Percentiles rank a stretch among this genome's conserved stretches.
Evolutionary conservation across 2,329 filamentous ascomycete genomes (phyloP).

Genomic region (Alternaria angustiovoidea): DNA sequence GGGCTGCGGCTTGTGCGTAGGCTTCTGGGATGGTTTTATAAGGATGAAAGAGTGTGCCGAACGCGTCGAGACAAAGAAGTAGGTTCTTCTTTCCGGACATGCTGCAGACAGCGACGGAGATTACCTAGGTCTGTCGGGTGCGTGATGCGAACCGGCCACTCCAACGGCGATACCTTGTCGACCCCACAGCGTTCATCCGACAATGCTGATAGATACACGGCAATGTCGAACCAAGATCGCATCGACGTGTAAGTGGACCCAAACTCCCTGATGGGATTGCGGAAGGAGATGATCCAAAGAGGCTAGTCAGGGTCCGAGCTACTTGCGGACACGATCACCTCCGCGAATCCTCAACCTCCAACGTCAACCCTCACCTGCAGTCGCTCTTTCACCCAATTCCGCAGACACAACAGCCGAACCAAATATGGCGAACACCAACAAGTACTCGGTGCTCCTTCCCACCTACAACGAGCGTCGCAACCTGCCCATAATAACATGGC

Average conservation of each 20-base stretch:
- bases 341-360: conserved; percentile 26
- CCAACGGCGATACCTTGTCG: not conserved
- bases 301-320: conserved; percentile 28
- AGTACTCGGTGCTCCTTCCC: conserved; percentile 96
- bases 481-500: conserved; percentile 93
- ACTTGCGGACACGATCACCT: conserved; percentile 39
- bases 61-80: conserved; percentile 69
- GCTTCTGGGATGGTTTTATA: conserved; percentile 60
- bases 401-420: conserved; percentile 18
- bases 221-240: not conserved
- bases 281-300: conserved; percentile 29
- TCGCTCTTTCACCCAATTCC: conserved; percentile 39
- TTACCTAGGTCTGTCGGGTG: not conserved
- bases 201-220: not conserved
- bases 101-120: conserved; percentile 15
- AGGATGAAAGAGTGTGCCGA: conserved; percentile 69
- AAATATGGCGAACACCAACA: conserved; percentile 64
- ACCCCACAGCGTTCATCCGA: not conserved
- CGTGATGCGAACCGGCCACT: not conserved
- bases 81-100: conserved; percentile 54
- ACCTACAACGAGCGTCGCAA: conserved; percentile 99
- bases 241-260: not conserved
- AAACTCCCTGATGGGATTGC: not conserved
- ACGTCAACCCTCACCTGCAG: conserved; percentile 29
- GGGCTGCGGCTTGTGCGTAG: conserved; percentile 62